Conservation (phyloP, 73 alveolate genomes). For the Paramecium pentaurelia region DNA sequence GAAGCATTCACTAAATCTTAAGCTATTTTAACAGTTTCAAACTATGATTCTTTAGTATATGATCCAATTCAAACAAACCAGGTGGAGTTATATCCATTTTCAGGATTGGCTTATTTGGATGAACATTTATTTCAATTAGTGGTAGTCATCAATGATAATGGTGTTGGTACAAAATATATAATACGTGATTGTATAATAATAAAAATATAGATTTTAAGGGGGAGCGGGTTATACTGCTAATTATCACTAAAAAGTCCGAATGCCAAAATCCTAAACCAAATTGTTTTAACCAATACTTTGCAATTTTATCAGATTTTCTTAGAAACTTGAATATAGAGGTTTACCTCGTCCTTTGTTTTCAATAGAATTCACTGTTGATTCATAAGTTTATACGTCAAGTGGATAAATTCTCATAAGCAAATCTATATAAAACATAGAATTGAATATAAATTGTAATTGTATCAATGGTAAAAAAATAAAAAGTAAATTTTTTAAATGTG, state of each 20-base stretch:
- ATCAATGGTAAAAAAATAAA: neutral
- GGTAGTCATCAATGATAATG: neutral
- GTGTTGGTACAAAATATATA: neutral
- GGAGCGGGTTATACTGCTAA: neutral
- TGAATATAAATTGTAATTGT: neutral
- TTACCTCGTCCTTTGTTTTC: neutral
- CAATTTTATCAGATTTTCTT: neutral
- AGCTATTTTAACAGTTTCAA: neutral
- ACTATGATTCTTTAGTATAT: neutral
- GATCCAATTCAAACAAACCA: neutral
- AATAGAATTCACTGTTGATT: neutral
- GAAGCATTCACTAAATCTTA: neutral
- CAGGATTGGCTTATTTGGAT: neutral
- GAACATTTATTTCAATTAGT: neutral
- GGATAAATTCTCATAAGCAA: neutral
- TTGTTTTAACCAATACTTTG: neutral
- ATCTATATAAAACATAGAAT: neutral
- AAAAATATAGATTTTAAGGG: neutral
- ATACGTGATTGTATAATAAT: neutral
- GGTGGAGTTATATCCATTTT: neutral
- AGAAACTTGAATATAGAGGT: neutral
- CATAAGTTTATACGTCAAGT: neutral
- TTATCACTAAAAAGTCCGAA: neutral
- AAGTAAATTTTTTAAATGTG: neutral
- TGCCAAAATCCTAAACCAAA: neutral